A percentile compares a stretch with the other conserved stretches of the same genome.
These are phyloP conservation scores for Zymoseptoria ardabiliae DNA, from an alignment of 2,329 filamentous ascomycete genomes.

Conservation along the genomic window DNA sequence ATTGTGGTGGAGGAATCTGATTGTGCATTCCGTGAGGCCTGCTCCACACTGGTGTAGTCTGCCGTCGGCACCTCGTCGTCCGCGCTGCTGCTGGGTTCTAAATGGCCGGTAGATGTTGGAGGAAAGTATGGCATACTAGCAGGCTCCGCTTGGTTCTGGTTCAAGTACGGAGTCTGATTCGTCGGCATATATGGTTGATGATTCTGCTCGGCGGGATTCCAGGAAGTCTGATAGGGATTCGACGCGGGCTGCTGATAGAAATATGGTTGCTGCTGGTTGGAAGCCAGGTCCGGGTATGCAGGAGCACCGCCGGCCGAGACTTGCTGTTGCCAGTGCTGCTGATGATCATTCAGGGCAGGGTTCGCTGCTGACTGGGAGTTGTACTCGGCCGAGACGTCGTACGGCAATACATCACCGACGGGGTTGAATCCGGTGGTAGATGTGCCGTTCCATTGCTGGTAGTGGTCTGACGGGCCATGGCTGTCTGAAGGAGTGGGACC, in stretches of 20 bases:
- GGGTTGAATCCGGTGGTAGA: neutral
- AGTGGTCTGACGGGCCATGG: neutral
- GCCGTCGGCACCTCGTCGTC: conserved; percentile 7
- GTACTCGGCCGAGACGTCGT: neutral
- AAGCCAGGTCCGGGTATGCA: conserved; percentile 20
- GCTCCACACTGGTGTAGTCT: conserved; percentile 6
- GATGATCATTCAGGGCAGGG: neutral
- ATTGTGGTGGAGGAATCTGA: conserved; percentile 3
- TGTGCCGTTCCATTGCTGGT: neutral
- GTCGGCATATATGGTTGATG: neutral
- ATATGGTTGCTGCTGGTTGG: conserved; percentile 25
- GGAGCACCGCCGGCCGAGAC: conserved; percentile 4
- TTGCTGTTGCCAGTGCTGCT: neutral
- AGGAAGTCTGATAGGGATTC: conserved; percentile 20
- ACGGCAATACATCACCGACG: neutral
- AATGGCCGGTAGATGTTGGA: conserved; percentile 1
- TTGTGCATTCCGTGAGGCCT: conserved; percentile 12
- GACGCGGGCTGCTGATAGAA: conserved; percentile 21
- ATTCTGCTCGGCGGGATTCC: conserved; percentile 13
- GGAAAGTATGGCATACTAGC: conserved; percentile 19
- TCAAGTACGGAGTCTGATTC: conserved; percentile 6
- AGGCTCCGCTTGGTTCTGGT: conserved; percentile 8
- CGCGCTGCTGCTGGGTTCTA: conserved; percentile 2
- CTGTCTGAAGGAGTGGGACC: neutral
- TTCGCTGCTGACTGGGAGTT: neutral